These are phyloP conservation scores for Penicillium waksmanii DNA, from an alignment of 495 filamentous ascomycete species.

Conservation along the genomic window DNA sequence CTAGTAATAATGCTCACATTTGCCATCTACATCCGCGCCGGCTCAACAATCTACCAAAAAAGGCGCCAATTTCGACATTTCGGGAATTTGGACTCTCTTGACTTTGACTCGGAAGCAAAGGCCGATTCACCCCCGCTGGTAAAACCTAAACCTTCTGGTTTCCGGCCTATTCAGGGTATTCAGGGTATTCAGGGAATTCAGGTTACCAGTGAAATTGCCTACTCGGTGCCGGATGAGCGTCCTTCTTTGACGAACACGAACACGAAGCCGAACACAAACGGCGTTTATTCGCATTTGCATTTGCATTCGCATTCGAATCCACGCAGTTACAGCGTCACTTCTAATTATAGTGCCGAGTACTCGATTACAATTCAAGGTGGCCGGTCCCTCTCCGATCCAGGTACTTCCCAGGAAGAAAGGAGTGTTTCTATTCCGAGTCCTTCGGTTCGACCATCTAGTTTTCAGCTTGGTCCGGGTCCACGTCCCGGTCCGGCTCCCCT, in stretches of 20 bases:
- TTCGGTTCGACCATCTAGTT: background rate
- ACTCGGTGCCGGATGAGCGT: conserved; percentile 15
- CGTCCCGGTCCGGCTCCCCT: too few relatives aligned
- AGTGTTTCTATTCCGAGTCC: too few relatives aligned
- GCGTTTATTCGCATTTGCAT: background rate
- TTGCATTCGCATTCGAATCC: conserved; percentile 12
- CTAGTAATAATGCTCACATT: conserved; percentile 72
- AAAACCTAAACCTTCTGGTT: conserved; percentile 31
- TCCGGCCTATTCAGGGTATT: conserved; percentile 24
- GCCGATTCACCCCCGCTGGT: conserved; percentile 50
- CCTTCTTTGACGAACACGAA: conserved; percentile 3
- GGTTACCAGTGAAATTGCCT: conserved; percentile 46
- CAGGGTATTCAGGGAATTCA: conserved; percentile 65
- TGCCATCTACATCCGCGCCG: conserved; percentile 73
- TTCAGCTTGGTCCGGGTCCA: background rate
- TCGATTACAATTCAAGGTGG: conserved; percentile 44
- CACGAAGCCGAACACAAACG: too few relatives aligned
- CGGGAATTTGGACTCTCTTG: conserved; percentile 43
- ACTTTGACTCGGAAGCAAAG: conserved; percentile 19
- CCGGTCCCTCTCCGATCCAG: background rate
- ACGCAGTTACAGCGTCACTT: too few relatives aligned
- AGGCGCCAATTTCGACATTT: conserved; percentile 49
- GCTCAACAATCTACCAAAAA: conserved; percentile 66
- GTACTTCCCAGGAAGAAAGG: too few relatives aligned
- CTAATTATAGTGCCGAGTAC: conserved; percentile 19